Evolutionary conservation across 345 rosid species (phyloP).

Genomic region (Hibiscus mutabilis): DNA sequence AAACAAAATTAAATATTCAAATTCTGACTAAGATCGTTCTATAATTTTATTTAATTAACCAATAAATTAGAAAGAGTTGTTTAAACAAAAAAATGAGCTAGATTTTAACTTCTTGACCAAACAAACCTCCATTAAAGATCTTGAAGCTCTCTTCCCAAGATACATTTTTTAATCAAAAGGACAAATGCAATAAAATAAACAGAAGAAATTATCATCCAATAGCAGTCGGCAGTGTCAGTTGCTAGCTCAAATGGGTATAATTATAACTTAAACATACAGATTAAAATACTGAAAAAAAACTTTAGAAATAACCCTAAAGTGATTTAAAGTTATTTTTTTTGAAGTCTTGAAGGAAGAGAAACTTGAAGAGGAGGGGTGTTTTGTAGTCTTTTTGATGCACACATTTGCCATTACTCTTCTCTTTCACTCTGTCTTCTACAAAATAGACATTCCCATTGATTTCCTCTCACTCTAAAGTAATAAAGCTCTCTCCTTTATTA

Average conservation of each 20-base stretch:
- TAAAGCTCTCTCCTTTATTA: not conserved
- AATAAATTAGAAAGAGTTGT: too few relatives aligned
- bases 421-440: conserved; percentile 25
- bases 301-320: not conserved
- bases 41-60: too few relatives aligned
- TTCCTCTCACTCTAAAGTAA: conserved; percentile 5
- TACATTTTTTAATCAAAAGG: conserved; percentile 15
- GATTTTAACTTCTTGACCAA: conserved; percentile 45
- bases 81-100: conserved; percentile 13
- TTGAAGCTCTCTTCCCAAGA: conserved; percentile 39
- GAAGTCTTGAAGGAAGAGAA: not conserved
- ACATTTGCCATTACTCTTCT: conserved; percentile 32
- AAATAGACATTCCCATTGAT: conserved; percentile 25
- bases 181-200: conserved; percentile 13
- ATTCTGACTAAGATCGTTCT: too few relatives aligned
- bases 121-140: conserved; percentile 30
- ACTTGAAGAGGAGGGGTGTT: not conserved
- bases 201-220: conserved; percentile 7
- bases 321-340: not conserved
- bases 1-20: too few relatives aligned
- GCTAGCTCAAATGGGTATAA: conserved; percentile 37
- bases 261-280: conserved; percentile 14
- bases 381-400: conserved; percentile 61
- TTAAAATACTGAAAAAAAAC: conserved; percentile 10
- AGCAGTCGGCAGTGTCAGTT: conserved; percentile 71